Conservation (phyloP, 2,329 filamentous ascomycete genomes). For the Escovopsis weberi region DNA sequence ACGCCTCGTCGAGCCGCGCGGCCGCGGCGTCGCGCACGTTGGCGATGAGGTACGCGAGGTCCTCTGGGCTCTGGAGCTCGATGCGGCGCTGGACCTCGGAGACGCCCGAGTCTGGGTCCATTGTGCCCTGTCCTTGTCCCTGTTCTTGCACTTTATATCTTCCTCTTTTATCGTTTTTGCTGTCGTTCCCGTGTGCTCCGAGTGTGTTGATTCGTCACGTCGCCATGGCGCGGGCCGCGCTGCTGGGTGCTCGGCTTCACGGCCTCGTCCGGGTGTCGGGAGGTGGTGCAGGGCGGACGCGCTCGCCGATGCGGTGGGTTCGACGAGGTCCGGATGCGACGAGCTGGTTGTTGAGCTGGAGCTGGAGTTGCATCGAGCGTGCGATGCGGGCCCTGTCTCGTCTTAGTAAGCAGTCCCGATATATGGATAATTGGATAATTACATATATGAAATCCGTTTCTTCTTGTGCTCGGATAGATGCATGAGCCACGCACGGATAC, state of each 20-base stretch:
- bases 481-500: too few species aligned
- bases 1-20: constrained; percentile 50
- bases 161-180: background rate
- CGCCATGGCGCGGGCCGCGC: constrained; percentile 22
- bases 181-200: background rate
- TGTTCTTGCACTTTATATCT: background rate
- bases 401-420: too few species aligned
- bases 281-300: too few species aligned
- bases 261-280: too few species aligned
- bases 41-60: constrained; percentile 54
- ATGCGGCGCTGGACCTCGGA: constrained; percentile 51
- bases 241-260: constrained; percentile 35
- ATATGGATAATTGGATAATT: too few species aligned
- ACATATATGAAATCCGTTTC: too few species aligned
- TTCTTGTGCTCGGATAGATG: too few species aligned
- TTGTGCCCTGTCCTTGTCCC: constrained; percentile 6
- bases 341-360: background rate
- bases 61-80: constrained; percentile 63
- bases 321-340: background rate
- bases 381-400: too few species aligned
- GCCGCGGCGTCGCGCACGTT: constrained; percentile 56
- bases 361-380: too few species aligned
- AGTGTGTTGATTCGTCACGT: background rate
- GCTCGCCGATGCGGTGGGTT: constrained; percentile 51
- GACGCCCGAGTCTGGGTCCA: constrained; percentile 21